Percentiles rank a stretch among this genome's conserved stretches.
Evolutionary conservation across 768 basidiomycete species (phyloP).

Genomic region (Mycena amicta): DNA sequence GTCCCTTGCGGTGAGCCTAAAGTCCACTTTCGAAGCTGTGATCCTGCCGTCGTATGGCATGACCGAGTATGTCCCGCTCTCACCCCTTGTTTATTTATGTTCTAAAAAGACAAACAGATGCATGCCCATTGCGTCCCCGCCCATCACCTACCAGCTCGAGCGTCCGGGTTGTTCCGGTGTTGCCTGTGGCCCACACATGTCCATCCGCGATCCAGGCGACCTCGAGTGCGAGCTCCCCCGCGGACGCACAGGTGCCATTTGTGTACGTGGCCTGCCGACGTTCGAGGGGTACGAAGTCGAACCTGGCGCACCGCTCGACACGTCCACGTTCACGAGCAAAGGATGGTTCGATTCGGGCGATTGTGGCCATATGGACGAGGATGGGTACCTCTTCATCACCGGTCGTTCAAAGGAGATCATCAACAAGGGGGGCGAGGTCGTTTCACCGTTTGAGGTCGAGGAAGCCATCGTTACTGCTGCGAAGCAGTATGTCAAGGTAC

Average conservation of each 20-base stretch:
- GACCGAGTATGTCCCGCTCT: slow-evolving; percentile 42
- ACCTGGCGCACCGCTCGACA: slow-evolving; percentile 43
- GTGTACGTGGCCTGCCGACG: slow-evolving; percentile 55
- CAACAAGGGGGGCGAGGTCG: slow-evolving; percentile 62
- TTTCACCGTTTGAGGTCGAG: slow-evolving; percentile 64
- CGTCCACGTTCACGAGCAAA: slow-evolving; percentile 48
- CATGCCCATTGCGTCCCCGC: slow-evolving; percentile 53
- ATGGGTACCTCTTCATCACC: slow-evolving; percentile 54
- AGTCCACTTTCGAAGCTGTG: slow-evolving; percentile 51
- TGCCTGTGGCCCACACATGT: slow-evolving; percentile 49
- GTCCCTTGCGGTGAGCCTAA: slow-evolving; percentile 50
- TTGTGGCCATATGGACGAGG: slow-evolving; percentile 47
- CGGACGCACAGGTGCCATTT: slow-evolving; percentile 53
- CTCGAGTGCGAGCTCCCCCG: slow-evolving; percentile 38
- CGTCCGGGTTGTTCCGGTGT: slow-evolving; percentile 51
- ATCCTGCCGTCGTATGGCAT: slow-evolving; percentile 66
- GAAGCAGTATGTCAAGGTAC: slow-evolving; percentile 42
- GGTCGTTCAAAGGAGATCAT: slow-evolving; percentile 64
- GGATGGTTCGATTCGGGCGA: slow-evolving; percentile 60
- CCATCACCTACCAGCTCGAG: slow-evolving; percentile 44
- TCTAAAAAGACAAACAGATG: slow-evolving; percentile 33
- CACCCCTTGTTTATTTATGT: background rate
- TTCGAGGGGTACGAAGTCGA: slow-evolving; percentile 56
- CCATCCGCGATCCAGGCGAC: slow-evolving; percentile 42
- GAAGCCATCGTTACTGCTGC: slow-evolving; percentile 51